Percentiles rank a stretch among this genome's conserved stretches.
Conservation (phyloP, 371 early-diverging fungal genomes). For the Amoeboaphelidium occidentale region DNA sequence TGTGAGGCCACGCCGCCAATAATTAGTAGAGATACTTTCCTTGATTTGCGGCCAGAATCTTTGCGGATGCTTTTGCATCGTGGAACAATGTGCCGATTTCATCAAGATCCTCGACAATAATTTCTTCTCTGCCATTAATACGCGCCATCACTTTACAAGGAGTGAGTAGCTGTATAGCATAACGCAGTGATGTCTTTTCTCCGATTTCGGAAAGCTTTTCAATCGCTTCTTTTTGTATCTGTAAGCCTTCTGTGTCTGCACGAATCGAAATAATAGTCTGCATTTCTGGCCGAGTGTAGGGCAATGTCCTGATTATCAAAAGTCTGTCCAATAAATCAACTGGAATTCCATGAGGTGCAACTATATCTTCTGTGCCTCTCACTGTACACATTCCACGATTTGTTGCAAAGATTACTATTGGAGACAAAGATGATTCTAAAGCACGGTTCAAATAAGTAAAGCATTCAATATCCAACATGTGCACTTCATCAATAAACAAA, state of each 20-base stretch:
- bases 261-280: slow-evolving; percentile 66
- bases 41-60: too few species aligned
- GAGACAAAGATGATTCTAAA: slow-evolving; percentile 72
- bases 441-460: slow-evolving; percentile 95
- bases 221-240: slow-evolving; percentile 42
- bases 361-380: slow-evolving; percentile 70
- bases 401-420: slow-evolving; percentile 94
- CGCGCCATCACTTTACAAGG: slow-evolving; percentile 63
- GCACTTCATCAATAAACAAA: slow-evolving; percentile 91
- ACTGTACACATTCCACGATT: slow-evolving; percentile 90
- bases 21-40: too few species aligned
- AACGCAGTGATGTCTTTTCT: slow-evolving; percentile 43
- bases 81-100: slow-evolving; percentile 63
- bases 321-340: slow-evolving; percentile 88
- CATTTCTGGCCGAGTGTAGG: slow-evolving; percentile 76
- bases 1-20: too few species aligned
- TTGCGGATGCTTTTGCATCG: slow-evolving; percentile 77
- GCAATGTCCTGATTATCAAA: slow-evolving; percentile 75
- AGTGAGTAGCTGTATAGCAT: slow-evolving; percentile 90
- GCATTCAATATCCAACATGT: slow-evolving; percentile 96
- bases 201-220: slow-evolving; percentile 54
- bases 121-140: slow-evolving; percentile 51
- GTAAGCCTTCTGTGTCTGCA: slow-evolving; percentile 65
- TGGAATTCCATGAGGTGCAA: slow-evolving; percentile 86
- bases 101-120: slow-evolving; percentile 54